These are phyloP conservation scores for Yamadazyma phyllophila DNA, from an alignment of 805 yeast genomes.

Conservation along the genomic window DNA sequence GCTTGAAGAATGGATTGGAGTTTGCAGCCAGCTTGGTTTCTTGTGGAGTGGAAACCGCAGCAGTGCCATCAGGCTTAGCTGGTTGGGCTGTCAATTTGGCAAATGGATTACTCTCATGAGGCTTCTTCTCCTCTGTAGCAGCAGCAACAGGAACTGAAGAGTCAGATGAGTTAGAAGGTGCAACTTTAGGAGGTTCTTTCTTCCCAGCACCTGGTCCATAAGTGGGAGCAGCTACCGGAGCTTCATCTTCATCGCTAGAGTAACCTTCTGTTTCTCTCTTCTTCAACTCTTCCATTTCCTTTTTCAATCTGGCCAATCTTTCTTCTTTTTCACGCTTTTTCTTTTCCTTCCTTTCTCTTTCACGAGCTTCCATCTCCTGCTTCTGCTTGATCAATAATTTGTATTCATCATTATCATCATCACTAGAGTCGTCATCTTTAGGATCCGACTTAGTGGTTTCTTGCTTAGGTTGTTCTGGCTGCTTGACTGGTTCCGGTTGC, in stretches of 20 bases:
- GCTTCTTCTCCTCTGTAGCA: conserved; percentile 9
- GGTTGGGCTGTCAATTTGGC: conserved; percentile 30
- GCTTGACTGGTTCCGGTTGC: conserved; percentile 10
- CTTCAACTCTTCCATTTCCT: conserved; percentile 56
- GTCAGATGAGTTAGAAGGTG: not conserved
- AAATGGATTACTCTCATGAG: conserved; percentile 50
- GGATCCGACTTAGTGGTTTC: conserved; percentile 4
- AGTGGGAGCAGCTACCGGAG: conserved; percentile 16
- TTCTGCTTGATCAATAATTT: conserved; percentile 46
- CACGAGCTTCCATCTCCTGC: conserved; percentile 44
- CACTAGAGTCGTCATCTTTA: conserved; percentile 7
- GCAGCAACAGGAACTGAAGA: not conserved
- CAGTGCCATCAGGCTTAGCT: not conserved
- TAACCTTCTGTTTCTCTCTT: conserved; percentile 28
- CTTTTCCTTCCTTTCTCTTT: conserved; percentile 43
- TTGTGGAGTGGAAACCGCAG: too few species aligned
- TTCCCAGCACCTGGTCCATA: conserved; percentile 17
- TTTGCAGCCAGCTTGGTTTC: not conserved
- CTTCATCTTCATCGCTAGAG: conserved; percentile 14
- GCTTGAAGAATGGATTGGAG: conserved; percentile 60
- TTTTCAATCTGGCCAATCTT: conserved; percentile 53
- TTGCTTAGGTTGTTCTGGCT: conserved; percentile 8
- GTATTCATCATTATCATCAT: conserved; percentile 46
- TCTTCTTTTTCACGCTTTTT: conserved; percentile 61
- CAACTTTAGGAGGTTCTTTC: not conserved